Base-by-base conservation (phyloP, 164 flowering plant species). In the Paratinospora sagittata region DNA sequence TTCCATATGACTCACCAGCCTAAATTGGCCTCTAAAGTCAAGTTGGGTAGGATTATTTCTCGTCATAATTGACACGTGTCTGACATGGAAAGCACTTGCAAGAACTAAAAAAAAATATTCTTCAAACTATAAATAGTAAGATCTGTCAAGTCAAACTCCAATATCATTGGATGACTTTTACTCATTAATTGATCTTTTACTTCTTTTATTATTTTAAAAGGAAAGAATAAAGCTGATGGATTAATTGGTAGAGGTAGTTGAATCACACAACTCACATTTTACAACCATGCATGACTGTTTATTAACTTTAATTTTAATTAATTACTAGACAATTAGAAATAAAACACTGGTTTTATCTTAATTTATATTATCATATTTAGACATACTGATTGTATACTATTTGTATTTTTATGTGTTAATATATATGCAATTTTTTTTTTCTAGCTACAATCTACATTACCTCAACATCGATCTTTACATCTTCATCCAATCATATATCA, bases 121-220 rank as follows among this genome's bases (percentile, higher is more conserved):
- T 52, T 52, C 58, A 17, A 52, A 11, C 47, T 52, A 14, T 52
- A 7, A 9, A n/a, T 55, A n/a, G n/a, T 7, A n/a, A 55, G 26
- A 55, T 55, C 61, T 55, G 23, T 55, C 61, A 16, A 6, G 61
- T 55, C 61, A 55, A 55, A 55, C 61, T 55, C 61, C 61, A 19
- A 55, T 55, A 8, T 55, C 24, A 55, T 55, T 55, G 61, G 61
- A 21, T 55, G 61, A 55, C 61, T 55, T 55, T 21, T 17, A 19
- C 61, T 55, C 61, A 55, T 8, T 55, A 8, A 55, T 8, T 55
- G 21, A 55, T 55, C 8, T 52, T 55, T 55, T 55, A 6, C 61
- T 19, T 30, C 34, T 6, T 55, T 55, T 4, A 55, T n/a, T 55
- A 16, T 3, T 5, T 55, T n/a, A 21, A 19, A 55, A 23, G 8